These are phyloP conservation scores for Gorgonomyces haynaldii DNA, from an alignment of 192 early-diverging fungal genomes.

Conservation along the genomic window DNA sequence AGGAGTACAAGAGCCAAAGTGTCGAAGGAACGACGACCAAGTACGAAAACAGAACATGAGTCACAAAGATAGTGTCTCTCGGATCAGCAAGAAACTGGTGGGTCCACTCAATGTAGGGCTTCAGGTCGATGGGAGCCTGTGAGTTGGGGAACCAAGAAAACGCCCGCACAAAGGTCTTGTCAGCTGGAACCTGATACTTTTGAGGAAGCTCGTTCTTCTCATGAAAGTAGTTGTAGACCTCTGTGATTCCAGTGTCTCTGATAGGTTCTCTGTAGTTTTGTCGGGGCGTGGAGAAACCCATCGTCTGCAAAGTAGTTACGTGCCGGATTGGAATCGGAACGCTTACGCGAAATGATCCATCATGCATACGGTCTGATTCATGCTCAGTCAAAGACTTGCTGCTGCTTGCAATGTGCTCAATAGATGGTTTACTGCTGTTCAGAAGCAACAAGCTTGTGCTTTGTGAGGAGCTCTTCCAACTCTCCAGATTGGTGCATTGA, in stretches of 20 bases:
- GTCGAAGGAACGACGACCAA: constrained; percentile 20
- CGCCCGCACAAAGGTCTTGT: background rate
- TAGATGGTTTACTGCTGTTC: too few species aligned
- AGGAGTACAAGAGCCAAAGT: constrained; percentile 13
- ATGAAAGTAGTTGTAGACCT: background rate
- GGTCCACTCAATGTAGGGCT: constrained; percentile 1
- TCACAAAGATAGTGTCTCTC: constrained; percentile 11
- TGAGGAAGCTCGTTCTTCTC: background rate
- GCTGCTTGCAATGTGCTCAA: too few species aligned
- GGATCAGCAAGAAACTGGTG: constrained; percentile 3
- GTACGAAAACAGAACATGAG: background rate
- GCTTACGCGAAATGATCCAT: too few species aligned
- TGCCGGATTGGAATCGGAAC: too few species aligned
- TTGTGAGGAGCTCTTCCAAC: constrained; percentile 64
- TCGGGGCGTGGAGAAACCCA: too few species aligned
- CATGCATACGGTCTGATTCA: too few species aligned
- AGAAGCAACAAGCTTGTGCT: constrained; percentile 68
- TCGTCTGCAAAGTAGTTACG: too few species aligned
- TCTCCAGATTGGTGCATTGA: constrained; percentile 84
- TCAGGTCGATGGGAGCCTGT: background rate
- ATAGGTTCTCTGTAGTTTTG: background rate
- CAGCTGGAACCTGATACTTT: background rate
- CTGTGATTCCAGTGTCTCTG: background rate
- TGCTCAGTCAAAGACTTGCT: too few species aligned
- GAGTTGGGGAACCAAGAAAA: constrained; percentile 9